Evolutionary conservation across 2,329 filamentous ascomycete genomes (phyloP), one percentile per base, ranked within the genome.

Genomic region (Beauveria sp.): DNA sequence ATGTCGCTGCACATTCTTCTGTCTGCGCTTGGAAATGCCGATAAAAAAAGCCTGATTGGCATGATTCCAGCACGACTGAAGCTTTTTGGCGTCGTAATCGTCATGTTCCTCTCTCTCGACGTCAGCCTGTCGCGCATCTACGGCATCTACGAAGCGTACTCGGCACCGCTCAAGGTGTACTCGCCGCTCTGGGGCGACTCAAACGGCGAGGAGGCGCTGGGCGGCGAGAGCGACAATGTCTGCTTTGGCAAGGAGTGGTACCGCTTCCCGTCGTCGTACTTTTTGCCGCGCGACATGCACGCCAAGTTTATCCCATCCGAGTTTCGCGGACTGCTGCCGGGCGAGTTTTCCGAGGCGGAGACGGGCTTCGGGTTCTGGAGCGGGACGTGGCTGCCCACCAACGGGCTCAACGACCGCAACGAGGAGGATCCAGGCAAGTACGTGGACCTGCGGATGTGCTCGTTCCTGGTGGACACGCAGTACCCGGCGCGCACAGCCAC

Each of bases 171-270:
- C 48, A 81, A 81, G 24, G 77, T 92, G 18, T 92, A 92, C 71
- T 72, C 80, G 41, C 85, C 87, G 1, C 78, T 97, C 1, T 80
- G 87, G 60, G 81, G 83, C 22, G 76, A 75, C 16, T 71, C 77
- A 1, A 68, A 79, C 22, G 76, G 77, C 50, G 69, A 79, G 16
- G 69, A 76, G 9, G 81, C 78, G 1, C 67, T 89, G 6, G 82
- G 84, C 2, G 73, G 76, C 0, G 71, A 77, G 2, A 89, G 87
- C 18, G 88, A 91, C 64, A 86, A 80, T 20, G 84, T 99, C 3
- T 99, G 94, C 72, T 84, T 96, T 44, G 92, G 91, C 30, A 99
- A 97, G 72, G 94, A 99, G 71, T 99, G 94, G 94, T 97, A 99
- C 73, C 90, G 94, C 41, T 97, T 97, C 71, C 93, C 94, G 1